These are phyloP conservation scores for Aspergillus hiratsukae DNA, from an alignment of 2,329 filamentous ascomycete genomes.

Conservation along the genomic window DNA sequence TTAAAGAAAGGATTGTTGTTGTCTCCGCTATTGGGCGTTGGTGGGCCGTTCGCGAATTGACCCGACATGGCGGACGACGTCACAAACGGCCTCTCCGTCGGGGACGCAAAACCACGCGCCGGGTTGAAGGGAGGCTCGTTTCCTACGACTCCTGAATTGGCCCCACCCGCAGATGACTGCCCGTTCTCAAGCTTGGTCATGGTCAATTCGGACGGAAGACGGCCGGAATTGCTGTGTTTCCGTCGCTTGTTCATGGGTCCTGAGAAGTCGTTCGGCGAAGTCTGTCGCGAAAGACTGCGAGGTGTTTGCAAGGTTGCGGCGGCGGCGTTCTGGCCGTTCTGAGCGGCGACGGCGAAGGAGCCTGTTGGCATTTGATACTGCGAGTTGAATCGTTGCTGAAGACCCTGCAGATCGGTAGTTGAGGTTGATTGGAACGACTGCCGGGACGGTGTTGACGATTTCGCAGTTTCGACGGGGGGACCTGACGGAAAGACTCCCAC, in stretches of 20 bases:
- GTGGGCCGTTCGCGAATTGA: conserved; percentile 57
- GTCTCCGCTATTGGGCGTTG: conserved; percentile 63
- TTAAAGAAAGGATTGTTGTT: conserved; percentile 59
- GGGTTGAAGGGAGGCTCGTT: conserved; percentile 41
- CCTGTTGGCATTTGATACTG: conserved; percentile 38
- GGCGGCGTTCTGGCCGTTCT: conserved; percentile 34
- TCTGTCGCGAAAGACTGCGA: conserved; percentile 65
- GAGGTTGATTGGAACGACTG: conserved; percentile 55
- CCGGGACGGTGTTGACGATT: conserved; percentile 28
- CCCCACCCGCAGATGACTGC: conserved; percentile 27
- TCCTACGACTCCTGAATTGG: conserved; percentile 36
- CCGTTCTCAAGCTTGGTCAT: conserved; percentile 77
- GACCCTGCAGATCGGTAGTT: conserved; percentile 57
- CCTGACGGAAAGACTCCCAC: conserved; percentile 41
- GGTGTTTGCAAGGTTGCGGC: conserved; percentile 49
- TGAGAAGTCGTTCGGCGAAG: conserved; percentile 62
- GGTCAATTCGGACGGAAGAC: conserved; percentile 67
- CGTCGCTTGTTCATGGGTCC: conserved; percentile 73
- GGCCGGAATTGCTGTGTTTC: conserved; percentile 66
- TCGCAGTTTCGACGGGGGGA: conserved; percentile 26
- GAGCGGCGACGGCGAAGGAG: conserved; percentile 33
- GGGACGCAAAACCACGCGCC: conserved; percentile 32
- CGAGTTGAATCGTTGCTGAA: conserved; percentile 51
- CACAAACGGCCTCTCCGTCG: conserved; percentile 45
- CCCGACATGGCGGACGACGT: conserved; percentile 39